These are phyloP conservation scores for Babesia ovis DNA, from an alignment of 169 alveolate genomes.

Conservation along the genomic window DNA sequence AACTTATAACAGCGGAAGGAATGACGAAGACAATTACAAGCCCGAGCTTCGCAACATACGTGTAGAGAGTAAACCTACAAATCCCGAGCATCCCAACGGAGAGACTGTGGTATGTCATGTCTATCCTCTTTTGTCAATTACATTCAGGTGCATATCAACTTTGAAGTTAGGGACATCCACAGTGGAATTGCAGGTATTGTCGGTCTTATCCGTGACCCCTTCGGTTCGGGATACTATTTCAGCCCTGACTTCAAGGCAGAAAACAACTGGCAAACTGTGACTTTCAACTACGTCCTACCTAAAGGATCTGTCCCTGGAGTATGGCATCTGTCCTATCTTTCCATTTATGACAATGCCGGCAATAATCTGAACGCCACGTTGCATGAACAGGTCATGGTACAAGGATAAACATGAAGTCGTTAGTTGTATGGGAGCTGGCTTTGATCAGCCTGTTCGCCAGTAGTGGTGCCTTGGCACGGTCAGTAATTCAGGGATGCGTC, in stretches of 20 bases:
- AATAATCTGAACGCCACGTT: slow-evolving; percentile 41
- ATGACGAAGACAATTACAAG: slow-evolving; percentile 53
- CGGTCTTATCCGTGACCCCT: slow-evolving; percentile 47
- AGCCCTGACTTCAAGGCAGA: slow-evolving; percentile 33
- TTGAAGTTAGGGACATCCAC: slow-evolving; percentile 64
- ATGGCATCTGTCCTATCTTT: slow-evolving; percentile 64
- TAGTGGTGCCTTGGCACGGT: background rate
- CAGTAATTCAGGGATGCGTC: background rate
- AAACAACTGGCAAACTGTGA: slow-evolving; percentile 47
- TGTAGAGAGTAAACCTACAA: slow-evolving; percentile 70
- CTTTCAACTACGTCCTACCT: slow-evolving; percentile 64
- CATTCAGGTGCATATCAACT: slow-evolving; percentile 42
- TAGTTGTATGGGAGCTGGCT: background rate
- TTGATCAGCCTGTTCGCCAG: background rate
- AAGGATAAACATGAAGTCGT: background rate
- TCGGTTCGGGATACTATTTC: slow-evolving; percentile 44
- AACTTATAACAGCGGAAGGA: slow-evolving; percentile 4
- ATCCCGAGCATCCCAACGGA: slow-evolving; percentile 69
- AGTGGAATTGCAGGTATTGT: slow-evolving; percentile 68
- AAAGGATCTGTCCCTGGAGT: slow-evolving; percentile 78
- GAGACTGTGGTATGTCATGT: slow-evolving; percentile 71
- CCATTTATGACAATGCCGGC: slow-evolving; percentile 62
- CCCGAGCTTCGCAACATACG: slow-evolving; percentile 66
- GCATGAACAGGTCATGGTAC: slow-evolving; percentile 51
- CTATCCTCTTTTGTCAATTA: background rate